Percentiles rank a stretch among this genome's conserved stretches.
Evolutionary conservation across 192 early-diverging fungal genomes (phyloP).

Genomic region (Podila verticillata): DNA sequence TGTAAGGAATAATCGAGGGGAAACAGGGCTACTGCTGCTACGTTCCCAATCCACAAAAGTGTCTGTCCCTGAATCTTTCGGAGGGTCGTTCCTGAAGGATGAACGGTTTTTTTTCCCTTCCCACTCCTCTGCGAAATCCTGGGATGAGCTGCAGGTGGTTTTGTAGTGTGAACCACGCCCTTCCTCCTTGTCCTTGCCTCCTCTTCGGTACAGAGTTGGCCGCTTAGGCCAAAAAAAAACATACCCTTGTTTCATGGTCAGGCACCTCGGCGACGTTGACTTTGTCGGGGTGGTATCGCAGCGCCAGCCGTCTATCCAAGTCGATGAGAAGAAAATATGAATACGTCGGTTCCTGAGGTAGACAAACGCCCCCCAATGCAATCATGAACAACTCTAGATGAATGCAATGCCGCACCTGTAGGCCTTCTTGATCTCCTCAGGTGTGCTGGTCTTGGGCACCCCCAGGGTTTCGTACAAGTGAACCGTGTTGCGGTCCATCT

Average conservation of each 20-base stretch:
- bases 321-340: neutral
- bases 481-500: slow-evolving; percentile 65
- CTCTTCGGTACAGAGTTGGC: too few relatives aligned
- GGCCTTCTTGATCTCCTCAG: slow-evolving; percentile 68
- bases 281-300: slow-evolving; percentile 79
- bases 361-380: neutral
- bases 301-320: slow-evolving; percentile 56
- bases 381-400: neutral
- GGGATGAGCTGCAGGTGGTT: too few relatives aligned
- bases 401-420: slow-evolving; percentile 33
- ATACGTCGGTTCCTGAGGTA: neutral
- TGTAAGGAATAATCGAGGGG: too few relatives aligned
- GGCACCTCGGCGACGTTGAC: slow-evolving; percentile 44
- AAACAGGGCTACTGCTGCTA: too few relatives aligned
- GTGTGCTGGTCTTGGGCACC: slow-evolving; percentile 58
- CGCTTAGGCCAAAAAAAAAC: neutral
- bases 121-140: too few relatives aligned
- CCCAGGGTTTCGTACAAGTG: slow-evolving; percentile 63
- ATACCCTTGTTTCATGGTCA: slow-evolving; percentile 47
- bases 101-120: too few relatives aligned
- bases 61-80: too few relatives aligned
- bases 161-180: too few relatives aligned
- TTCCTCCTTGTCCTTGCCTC: too few relatives aligned
- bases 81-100: too few relatives aligned
- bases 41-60: too few relatives aligned